A percentile compares a stretch with the other conserved stretches of the same genome.
Conservation (phyloP, 225 moss, liverwort and hornwort species). For the Pseudisothecium myosuroides region DNA sequence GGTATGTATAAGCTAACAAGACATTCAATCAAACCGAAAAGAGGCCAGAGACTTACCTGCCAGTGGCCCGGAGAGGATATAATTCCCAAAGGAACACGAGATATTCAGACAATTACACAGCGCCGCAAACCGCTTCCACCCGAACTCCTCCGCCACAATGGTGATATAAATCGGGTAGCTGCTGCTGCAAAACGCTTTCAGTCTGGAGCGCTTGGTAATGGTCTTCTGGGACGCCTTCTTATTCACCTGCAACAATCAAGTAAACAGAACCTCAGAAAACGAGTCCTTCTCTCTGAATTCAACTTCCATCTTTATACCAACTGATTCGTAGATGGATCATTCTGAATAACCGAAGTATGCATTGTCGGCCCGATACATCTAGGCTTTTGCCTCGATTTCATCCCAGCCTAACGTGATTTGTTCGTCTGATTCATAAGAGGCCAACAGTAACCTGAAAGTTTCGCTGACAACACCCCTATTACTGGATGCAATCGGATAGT, state of each 20-base stretch:
- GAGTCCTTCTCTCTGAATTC: not conserved
- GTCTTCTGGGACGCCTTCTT: conserved; percentile 55
- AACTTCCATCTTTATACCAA: not conserved
- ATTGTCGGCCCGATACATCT: not conserved
- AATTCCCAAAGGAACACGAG: not conserved
- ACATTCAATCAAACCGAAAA: not conserved
- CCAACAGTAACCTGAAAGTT: too few relatives aligned
- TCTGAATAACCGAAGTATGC: not conserved
- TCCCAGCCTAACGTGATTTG: too few relatives aligned
- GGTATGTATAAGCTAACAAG: not conserved
- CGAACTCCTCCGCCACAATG: not conserved
- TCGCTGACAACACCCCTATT: too few relatives aligned
- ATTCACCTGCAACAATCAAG: conserved; percentile 20
- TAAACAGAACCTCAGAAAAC: not conserved
- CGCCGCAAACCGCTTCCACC: not conserved
- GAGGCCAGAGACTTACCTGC: not conserved
- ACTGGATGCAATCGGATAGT: too few relatives aligned
- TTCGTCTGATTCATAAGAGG: too few relatives aligned
- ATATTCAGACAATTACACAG: not conserved
- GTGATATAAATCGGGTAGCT: not conserved
- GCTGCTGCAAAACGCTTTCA: conserved; percentile 34
- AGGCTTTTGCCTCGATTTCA: not conserved
- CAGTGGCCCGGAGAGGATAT: not conserved
- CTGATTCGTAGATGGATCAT: not conserved
- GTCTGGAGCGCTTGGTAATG: conserved; percentile 51